Conservation (phyloP, 352 stramenopile species). For the Globisporangium parvum region DNA sequence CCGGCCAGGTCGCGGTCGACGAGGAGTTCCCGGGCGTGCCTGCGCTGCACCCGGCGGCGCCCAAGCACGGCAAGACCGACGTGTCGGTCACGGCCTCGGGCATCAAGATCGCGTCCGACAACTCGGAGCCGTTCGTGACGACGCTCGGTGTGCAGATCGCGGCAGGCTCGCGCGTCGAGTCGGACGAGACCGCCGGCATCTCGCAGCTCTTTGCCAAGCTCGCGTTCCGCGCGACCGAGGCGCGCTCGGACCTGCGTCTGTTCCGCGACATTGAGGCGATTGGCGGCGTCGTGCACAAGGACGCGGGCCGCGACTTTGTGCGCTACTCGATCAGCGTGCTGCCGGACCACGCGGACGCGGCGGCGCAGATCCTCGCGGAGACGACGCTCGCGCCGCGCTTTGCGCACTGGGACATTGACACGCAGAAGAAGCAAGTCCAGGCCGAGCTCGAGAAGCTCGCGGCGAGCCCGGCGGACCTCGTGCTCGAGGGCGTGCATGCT, state of each 20-base stretch:
- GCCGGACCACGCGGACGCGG: slow-evolving; percentile 54
- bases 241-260: slow-evolving; percentile 71
- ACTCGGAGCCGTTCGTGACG: slow-evolving; percentile 34
- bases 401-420: slow-evolving; percentile 69
- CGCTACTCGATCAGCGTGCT: slow-evolving; percentile 75
- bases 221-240: slow-evolving; percentile 72
- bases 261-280: slow-evolving; percentile 82
- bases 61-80: slow-evolving; percentile 28
- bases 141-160: slow-evolving; percentile 60
- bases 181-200: slow-evolving; percentile 60
- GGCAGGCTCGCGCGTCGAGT: slow-evolving; percentile 58
- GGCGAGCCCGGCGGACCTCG: slow-evolving; percentile 30
- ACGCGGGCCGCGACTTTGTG: slow-evolving; percentile 66
- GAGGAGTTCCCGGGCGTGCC: slow-evolving; percentile 61
- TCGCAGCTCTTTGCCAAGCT: slow-evolving; percentile 81
- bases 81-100: slow-evolving; percentile 40
- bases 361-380: slow-evolving; percentile 73
- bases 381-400: slow-evolving; percentile 73
- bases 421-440: slow-evolving; percentile 62
- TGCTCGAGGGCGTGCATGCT: slow-evolving; percentile 59
- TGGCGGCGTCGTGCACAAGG: slow-evolving; percentile 54
- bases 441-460: slow-evolving; percentile 44
- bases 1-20: slow-evolving; percentile 47
- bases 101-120: slow-evolving; percentile 57
- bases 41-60: slow-evolving; percentile 22